Percentiles rank a stretch among this genome's conserved stretches.
phyloP scores from a whole-genome alignment of 2,329 filamentous ascomycete genomes.

The Calycina herbarum region DNA sequence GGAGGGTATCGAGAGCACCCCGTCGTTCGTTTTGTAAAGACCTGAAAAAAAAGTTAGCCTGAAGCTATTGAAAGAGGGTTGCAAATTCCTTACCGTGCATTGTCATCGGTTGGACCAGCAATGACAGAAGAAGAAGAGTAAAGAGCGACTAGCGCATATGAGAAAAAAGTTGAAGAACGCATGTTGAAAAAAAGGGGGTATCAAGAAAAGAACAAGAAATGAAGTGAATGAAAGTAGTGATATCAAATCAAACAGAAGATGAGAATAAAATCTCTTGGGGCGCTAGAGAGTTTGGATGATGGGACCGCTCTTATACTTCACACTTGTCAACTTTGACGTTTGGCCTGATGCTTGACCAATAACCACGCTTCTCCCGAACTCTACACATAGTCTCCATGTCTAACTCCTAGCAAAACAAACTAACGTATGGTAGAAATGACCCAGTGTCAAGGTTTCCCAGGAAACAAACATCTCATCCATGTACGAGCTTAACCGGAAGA shows the following conservation, averaged over 20 bases:
- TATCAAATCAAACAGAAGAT: conserved; percentile 25
- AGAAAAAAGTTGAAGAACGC: conserved; percentile 25
- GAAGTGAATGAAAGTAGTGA: conserved; percentile 13
- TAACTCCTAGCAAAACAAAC: background rate
- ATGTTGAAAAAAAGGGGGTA: conserved; percentile 24
- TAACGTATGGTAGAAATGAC: background rate
- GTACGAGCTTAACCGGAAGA: background rate
- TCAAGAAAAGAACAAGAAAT: conserved; percentile 8
- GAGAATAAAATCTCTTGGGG: background rate
- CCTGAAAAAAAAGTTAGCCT: background rate
- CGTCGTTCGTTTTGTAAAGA: background rate
- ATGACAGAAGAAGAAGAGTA: conserved; percentile 23
- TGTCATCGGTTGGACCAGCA: conserved; percentile 24
- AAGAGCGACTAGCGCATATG: conserved; percentile 30
- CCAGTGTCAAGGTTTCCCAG: background rate
- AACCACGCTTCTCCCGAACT: background rate
- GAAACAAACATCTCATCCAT: background rate
- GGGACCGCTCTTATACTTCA: background rate
- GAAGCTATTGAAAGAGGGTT: no score
- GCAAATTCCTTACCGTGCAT: background rate
- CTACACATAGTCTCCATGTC: background rate
- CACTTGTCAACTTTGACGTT: background rate
- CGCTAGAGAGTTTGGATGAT: background rate
- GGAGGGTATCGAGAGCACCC: background rate
- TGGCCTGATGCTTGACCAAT: background rate